Evolutionary conservation across 2,329 filamentous ascomycete genomes (phyloP).

Genomic region (Epichloe elymi): DNA sequence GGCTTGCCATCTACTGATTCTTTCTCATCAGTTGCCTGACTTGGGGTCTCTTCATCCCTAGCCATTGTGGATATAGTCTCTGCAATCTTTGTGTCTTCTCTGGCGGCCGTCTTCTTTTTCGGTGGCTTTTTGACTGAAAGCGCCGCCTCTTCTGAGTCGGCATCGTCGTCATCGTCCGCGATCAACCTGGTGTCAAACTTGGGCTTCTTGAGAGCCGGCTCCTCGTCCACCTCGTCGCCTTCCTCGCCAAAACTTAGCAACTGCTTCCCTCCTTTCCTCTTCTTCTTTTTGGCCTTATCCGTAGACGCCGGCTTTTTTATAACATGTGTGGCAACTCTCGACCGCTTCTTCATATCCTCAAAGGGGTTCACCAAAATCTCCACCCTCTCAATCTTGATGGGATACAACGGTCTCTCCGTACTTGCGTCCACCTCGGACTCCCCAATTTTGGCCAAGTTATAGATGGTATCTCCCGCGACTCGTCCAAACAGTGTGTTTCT

Average conservation of each 20-base stretch:
- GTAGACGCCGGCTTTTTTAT: slow-evolving; percentile 23
- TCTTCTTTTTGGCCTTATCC: slow-evolving; percentile 47
- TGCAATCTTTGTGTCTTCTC: slow-evolving; percentile 15
- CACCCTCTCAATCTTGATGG: slow-evolving; percentile 60
- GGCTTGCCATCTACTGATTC: background rate
- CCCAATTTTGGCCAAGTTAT: slow-evolving; percentile 87
- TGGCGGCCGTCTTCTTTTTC: slow-evolving; percentile 17
- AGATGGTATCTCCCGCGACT: slow-evolving; percentile 87
- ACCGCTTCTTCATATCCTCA: slow-evolving; percentile 62
- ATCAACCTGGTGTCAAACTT: slow-evolving; percentile 71
- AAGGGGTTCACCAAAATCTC: slow-evolving; percentile 76
- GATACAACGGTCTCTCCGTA: slow-evolving; percentile 73
- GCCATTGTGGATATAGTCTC: slow-evolving; percentile 5
- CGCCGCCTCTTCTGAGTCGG: slow-evolving; percentile 17
- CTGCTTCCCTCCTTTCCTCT: slow-evolving; percentile 63
- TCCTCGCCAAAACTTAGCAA: slow-evolving; percentile 67
- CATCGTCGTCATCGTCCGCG: slow-evolving; percentile 34
- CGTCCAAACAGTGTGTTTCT: slow-evolving; percentile 92
- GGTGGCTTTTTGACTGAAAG: slow-evolving; percentile 12
- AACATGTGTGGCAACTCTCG: slow-evolving; percentile 39
- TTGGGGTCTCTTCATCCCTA: slow-evolving; percentile 7
- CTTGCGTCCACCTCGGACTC: slow-evolving; percentile 71
- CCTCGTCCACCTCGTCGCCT: slow-evolving; percentile 37
- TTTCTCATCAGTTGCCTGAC: background rate
- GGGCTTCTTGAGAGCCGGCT: slow-evolving; percentile 55